phyloP scores from a whole-genome alignment of 2,329 filamentous ascomycete species.

The Aspergillus spinulosporus region DNA sequence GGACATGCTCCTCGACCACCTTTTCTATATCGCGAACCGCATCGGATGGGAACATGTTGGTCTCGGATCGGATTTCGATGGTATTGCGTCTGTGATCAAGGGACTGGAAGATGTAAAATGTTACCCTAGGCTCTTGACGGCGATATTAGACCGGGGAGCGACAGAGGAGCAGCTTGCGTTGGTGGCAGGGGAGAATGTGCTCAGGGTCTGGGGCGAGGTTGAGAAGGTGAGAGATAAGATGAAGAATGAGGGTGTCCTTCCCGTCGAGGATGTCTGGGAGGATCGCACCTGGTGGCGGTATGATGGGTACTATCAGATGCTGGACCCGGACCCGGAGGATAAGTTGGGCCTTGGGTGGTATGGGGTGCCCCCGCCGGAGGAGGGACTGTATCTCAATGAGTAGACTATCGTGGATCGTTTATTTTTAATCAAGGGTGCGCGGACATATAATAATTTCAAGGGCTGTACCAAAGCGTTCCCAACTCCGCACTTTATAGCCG shows the following conservation, averaged over 20 bases:
- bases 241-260: neutral
- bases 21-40: slow-evolving; percentile 12
- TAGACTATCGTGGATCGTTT: neutral
- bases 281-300: slow-evolving; percentile 3
- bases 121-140: neutral
- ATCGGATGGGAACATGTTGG: slow-evolving; percentile 42
- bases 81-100: slow-evolving; percentile 13
- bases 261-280: slow-evolving; percentile 4
- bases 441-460: no score
- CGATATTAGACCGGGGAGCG: slow-evolving; percentile 5
- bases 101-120: slow-evolving; percentile 4
- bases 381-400: neutral
- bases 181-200: slow-evolving; percentile 8
- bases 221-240: slow-evolving; percentile 2
- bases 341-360: neutral
- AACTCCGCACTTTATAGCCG: no score
- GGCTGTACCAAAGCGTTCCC: no score
- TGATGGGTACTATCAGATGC: slow-evolving; percentile 4
- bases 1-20: slow-evolving; percentile 4
- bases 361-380: neutral
- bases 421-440: no score
- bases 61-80: slow-evolving; percentile 31
- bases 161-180: slow-evolving; percentile 2
- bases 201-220: slow-evolving; percentile 3
- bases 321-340: slow-evolving; percentile 1